Base-by-base conservation (phyloP, 306 rosid species). In the Parietaria judaica region DNA sequence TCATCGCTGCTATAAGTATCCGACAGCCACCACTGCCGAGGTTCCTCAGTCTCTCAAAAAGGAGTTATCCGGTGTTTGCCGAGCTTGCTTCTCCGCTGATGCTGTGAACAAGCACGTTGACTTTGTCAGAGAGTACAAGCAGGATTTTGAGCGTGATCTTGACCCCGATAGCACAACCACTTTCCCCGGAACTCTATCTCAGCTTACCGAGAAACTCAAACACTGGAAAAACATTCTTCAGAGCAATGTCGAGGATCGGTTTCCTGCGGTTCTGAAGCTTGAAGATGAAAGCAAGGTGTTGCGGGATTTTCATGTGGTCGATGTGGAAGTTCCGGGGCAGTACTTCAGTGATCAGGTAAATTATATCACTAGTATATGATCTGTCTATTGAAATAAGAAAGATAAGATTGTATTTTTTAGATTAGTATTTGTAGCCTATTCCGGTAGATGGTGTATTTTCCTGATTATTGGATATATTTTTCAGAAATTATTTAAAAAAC, bases 281-380 rank as follows among this genome's bases (percentile, higher is more conserved):
- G 99, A 94, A 84, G 99, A 89, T 66, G 99, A 94, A 84, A 94
- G 99, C 78, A 77, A 81, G 89, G 99, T 94, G 65, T 69, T 94
- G 78, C 88, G 97, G 11, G 99, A 94, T 74, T 94, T 86, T 81
- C 99, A 94, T 74, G 99, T 88, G 51, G 87, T 94, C 69, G 99
- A 94, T 79, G 96, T 94, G 56, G 99, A 94, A 79, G 99, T 94
- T 66, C 99, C 99, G 3, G 98, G 98, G 69, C 98, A 92, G 69
- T 92, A 94, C 77, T 94, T 94, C 75, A 77, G 81, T 17, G 95
- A 94, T 73, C 97, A 94, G 97, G 99, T 94, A 71, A 56, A 49
- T 71, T 41, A 69, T 37, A 31, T 36, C 46, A 37, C n/a, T 56
- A 34, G 31, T 58, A 17, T 64, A 51, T 45, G 38, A 51, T 45